Base-by-base conservation (phyloP, 2,329 filamentous ascomycete genomes). In the Coniochaeta hoffmannii region DNA sequence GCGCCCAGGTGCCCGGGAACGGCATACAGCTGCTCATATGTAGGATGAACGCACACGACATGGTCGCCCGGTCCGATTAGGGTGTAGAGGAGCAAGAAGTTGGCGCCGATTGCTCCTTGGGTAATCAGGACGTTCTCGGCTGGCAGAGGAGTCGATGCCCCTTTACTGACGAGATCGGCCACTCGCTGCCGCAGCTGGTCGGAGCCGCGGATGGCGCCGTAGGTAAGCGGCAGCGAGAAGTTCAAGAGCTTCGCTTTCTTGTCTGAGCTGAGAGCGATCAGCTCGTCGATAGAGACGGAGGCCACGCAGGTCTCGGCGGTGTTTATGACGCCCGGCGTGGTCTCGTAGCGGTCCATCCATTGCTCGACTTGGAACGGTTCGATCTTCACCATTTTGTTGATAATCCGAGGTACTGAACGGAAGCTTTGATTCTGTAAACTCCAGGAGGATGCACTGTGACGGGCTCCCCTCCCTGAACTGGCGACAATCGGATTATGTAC, bases 31-130 rank as follows among this genome's bases (percentile, higher is more conserved):
- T 94, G 89, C 68, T 94, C 89, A 64, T 94, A 95, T 1, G 89
- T 93, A 12, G 91, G 90, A 66, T 91, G 89, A 56, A 94, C 88
- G 64, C 89, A 94, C 57, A 96, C 80, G 50, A 93, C 87, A 76
- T 96, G 90, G 65, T 96, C 89, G 1, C 85, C 88, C 0, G 84
- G 81, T 0, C 82, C 81, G 2, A 94, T 67, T 7, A 94, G 75
- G 1, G 86, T 77, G 68, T 92, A 92, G 8, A 94, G 79, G 2
- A 85, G 73, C n/a, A 94, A 72, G 62, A 90, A 89, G 65, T 96
- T 96, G n/a, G 90, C 90, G 6, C 83, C 79, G 53, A 95, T 95
- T 14, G 89, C 90, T 10, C 91, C 91, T 30, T 87, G 82, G 0
- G 89, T 90, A 57, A 93, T 85, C 54, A 95, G 70, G 38, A 96